Conservation (phyloP, 257 asterid species). For the Marsdenia floribunda region DNA sequence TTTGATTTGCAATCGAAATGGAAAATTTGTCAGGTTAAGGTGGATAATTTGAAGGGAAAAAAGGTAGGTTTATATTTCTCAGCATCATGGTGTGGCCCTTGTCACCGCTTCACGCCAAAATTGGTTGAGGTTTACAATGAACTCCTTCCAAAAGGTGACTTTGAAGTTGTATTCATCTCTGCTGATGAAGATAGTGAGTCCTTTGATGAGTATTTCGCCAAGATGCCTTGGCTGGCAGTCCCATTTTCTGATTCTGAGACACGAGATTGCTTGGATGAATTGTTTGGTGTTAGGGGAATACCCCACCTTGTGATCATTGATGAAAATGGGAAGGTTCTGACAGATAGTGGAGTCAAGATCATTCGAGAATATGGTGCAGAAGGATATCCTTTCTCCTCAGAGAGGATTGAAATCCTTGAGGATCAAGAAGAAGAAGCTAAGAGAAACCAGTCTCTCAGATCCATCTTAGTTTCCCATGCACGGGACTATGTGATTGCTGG, state of each 20-base stretch:
- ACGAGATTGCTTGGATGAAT: conserved; percentile 37
- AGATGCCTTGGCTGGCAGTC: conserved; percentile 93
- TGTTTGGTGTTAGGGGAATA: conserved; percentile 59
- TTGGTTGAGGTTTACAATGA: conserved; percentile 62
- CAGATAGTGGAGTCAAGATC: conserved; percentile 44
- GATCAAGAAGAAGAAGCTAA: conserved; percentile 58
- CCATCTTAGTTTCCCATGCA: conserved; percentile 42
- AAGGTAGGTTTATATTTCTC: conserved; percentile 74
- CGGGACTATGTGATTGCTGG: conserved; percentile 62
- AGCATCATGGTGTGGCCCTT: conserved; percentile 96
- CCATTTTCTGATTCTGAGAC: conserved; percentile 71
- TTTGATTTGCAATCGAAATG: background rate
- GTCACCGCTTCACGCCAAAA: conserved; percentile 64
- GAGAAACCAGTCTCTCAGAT: conserved; percentile 64
- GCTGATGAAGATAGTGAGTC: conserved; percentile 57
- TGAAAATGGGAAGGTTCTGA: conserved; percentile 48
- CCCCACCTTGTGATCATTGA: conserved; percentile 72
- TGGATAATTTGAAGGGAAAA: conserved; percentile 50
- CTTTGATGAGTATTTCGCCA: conserved; percentile 53
- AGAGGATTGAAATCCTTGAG: conserved; percentile 38
- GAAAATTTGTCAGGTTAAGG: conserved; percentile 42
- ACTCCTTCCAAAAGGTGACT: conserved; percentile 39
- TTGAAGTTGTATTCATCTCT: conserved; percentile 71
- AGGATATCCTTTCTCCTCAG: conserved; percentile 66
- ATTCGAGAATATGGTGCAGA: conserved; percentile 55